These are phyloP conservation scores for Lipomyces japonicus DNA, from an alignment of 805 yeast genomes.

Conservation along the genomic window DNA sequence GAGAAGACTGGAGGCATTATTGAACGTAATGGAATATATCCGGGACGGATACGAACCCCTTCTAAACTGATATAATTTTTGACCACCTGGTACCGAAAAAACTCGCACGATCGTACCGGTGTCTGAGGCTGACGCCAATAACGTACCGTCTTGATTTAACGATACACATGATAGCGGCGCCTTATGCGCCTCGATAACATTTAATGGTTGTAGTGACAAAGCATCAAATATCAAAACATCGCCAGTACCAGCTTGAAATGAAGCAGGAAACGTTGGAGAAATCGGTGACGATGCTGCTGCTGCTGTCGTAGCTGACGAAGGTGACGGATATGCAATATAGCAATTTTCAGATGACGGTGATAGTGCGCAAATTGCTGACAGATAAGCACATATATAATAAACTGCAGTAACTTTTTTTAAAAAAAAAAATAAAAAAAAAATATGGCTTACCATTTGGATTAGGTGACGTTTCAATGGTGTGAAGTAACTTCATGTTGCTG, in stretches of 20 bases:
- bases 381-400: not conserved
- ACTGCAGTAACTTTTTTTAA: not conserved
- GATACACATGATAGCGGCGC: slow-evolving; percentile 65
- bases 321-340: slow-evolving; percentile 54
- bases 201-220: slow-evolving; percentile 64
- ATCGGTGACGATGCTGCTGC: slow-evolving; percentile 15
- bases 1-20: slow-evolving; percentile 61
- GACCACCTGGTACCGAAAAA: slow-evolving; percentile 57
- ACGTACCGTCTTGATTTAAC: slow-evolving; percentile 68
- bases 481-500: slow-evolving; percentile 78
- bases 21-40: slow-evolving; percentile 73
- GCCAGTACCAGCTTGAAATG: slow-evolving; percentile 42
- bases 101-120: slow-evolving; percentile 89
- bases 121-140: slow-evolving; percentile 82
- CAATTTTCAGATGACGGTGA: slow-evolving; percentile 46
- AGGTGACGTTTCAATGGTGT: slow-evolving; percentile 58
- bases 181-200: slow-evolving; percentile 83
- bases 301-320: slow-evolving; percentile 34
- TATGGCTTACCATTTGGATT: slow-evolving; percentile 39
- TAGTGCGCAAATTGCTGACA: slow-evolving; percentile 39
- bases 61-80: slow-evolving; percentile 65
- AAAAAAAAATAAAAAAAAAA: not conserved
- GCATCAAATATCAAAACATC: slow-evolving; percentile 79
- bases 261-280: slow-evolving; percentile 20
- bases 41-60: slow-evolving; percentile 83